A percentile compares a stretch with the other conserved stretches of the same genome.
Conservation (phyloP, 2,329 filamentous ascomycete species). For the Claviceps arundinis region DNA sequence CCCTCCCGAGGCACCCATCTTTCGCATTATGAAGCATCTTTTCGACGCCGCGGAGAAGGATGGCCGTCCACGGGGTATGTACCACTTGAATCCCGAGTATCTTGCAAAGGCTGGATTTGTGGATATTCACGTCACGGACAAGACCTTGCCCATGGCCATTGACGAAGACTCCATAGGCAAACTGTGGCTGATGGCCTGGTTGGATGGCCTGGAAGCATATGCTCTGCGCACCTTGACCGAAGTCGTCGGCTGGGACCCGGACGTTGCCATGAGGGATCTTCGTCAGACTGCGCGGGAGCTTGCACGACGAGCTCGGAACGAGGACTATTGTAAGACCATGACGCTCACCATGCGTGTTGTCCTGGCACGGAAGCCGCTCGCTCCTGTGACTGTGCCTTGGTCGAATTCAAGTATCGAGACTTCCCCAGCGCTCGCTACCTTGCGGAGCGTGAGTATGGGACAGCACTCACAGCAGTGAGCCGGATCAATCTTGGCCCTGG, state of each 20-base stretch:
- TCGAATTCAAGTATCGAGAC: too few species aligned
- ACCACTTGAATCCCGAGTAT: conserved; percentile 31
- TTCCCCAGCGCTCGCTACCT: too few species aligned
- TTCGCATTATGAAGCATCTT: conserved; percentile 27
- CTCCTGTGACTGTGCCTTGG: not conserved
- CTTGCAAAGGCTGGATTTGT: conserved; percentile 37
- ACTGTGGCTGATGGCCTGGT: conserved; percentile 38
- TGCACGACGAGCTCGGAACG: conserved; percentile 33
- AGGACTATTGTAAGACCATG: conserved; percentile 28
- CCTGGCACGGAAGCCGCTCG: conserved; percentile 35
- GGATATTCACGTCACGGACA: conserved; percentile 33
- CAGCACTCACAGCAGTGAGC: too few species aligned
- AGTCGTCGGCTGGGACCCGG: conserved; percentile 37
- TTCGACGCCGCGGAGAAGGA: conserved; percentile 28
- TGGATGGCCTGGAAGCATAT: conserved; percentile 36
- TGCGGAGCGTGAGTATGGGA: too few species aligned
- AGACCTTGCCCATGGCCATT: conserved; percentile 33
- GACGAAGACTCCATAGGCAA: conserved; percentile 34
- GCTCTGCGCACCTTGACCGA: conserved; percentile 38
- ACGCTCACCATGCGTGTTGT: conserved; percentile 35
- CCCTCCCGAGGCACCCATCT: conserved; percentile 30
- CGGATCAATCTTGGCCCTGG: too few species aligned
- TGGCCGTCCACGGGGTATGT: conserved; percentile 30
- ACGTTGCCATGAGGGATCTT: conserved; percentile 33
- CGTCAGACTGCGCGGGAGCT: conserved; percentile 34